A percentile compares a stretch with the other conserved stretches of the same genome.
These are phyloP conservation scores for Gynostemma pentaphyllum DNA, from an alignment of 306 rosid genomes.

Conservation along the genomic window DNA sequence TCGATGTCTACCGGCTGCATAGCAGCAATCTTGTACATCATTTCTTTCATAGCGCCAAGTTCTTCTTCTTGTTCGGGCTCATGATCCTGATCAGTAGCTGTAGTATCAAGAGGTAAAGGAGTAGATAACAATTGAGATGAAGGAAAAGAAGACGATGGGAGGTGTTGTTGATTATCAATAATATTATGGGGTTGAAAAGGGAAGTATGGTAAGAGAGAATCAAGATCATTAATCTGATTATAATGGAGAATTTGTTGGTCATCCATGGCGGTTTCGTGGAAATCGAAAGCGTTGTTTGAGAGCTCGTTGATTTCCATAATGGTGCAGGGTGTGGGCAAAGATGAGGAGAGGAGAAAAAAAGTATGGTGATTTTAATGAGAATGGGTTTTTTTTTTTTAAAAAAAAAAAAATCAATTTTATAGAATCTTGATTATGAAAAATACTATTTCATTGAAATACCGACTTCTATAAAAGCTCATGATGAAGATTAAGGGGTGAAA, in stretches of 20 bases:
- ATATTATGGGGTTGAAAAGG: background rate
- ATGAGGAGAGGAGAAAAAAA: background rate
- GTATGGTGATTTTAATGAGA: background rate
- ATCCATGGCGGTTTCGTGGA: background rate
- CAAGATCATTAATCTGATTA: background rate
- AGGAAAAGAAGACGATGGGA: background rate
- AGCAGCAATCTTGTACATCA: conserved; percentile 90
- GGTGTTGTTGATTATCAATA: background rate
- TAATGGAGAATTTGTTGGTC: background rate
- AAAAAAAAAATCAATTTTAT: too few species aligned
- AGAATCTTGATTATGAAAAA: background rate
- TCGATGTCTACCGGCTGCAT: conserved; percentile 98
- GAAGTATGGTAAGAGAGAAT: background rate
- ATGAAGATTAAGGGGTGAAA: background rate
- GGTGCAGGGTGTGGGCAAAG: background rate
- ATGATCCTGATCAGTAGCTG: background rate
- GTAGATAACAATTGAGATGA: background rate
- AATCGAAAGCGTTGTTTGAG: background rate
- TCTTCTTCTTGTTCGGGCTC: conserved; percentile 38
- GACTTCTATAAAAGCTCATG: background rate
- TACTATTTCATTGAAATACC: background rate
- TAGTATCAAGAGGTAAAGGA: background rate
- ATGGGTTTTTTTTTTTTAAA: too few species aligned
- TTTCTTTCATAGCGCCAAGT: conserved; percentile 86
- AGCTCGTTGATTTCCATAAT: conserved; percentile 1